Evolutionary conservation across 169 alveolate species (phyloP).

Genomic region (Plasmodium berghei): DNA sequence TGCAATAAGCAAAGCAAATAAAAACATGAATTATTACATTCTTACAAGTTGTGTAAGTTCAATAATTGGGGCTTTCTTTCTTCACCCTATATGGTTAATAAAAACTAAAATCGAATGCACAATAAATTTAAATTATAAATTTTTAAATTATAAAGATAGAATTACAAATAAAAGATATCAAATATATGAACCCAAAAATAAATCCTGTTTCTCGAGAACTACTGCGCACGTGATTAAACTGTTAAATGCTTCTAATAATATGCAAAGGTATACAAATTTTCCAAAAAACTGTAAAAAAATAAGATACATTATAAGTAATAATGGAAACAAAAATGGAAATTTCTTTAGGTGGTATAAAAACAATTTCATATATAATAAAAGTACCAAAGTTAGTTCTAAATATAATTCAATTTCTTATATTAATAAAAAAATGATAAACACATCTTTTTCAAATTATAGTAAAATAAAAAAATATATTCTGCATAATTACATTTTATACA

Average conservation of each 20-base stretch:
- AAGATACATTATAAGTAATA: neutral
- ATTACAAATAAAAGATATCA: slow-evolving; percentile 44
- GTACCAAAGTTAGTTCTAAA: slow-evolving; percentile 16
- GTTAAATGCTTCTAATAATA: slow-evolving; percentile 2
- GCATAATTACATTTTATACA: slow-evolving; percentile 57
- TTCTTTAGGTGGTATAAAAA: slow-evolving; percentile 21
- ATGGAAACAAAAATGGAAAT: neutral
- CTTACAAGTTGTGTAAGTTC: slow-evolving; percentile 70
- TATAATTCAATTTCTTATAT: slow-evolving; percentile 35
- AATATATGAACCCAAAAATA: slow-evolving; percentile 30
- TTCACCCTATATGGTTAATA: slow-evolving; percentile 64
- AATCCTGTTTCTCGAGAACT: neutral
- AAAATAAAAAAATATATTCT: slow-evolving; percentile 37
- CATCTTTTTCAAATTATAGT: neutral
- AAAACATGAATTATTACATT: slow-evolving; percentile 63
- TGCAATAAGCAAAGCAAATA: neutral
- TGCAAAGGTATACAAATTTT: neutral
- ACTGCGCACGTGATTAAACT: slow-evolving; percentile 8
- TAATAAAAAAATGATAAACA: slow-evolving; percentile 5
- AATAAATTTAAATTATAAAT: slow-evolving; percentile 68
- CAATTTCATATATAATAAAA: slow-evolving; percentile 53
- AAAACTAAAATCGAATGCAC: slow-evolving; percentile 75
- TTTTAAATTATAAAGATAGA: slow-evolving; percentile 67
- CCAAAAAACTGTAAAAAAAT: slow-evolving; percentile 14
- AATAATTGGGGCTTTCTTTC: slow-evolving; percentile 43